Percentiles rank a stretch among this genome's conserved stretches.
phyloP scores from a whole-genome alignment of 306 rosid species.

The Begonia masoniana region DNA sequence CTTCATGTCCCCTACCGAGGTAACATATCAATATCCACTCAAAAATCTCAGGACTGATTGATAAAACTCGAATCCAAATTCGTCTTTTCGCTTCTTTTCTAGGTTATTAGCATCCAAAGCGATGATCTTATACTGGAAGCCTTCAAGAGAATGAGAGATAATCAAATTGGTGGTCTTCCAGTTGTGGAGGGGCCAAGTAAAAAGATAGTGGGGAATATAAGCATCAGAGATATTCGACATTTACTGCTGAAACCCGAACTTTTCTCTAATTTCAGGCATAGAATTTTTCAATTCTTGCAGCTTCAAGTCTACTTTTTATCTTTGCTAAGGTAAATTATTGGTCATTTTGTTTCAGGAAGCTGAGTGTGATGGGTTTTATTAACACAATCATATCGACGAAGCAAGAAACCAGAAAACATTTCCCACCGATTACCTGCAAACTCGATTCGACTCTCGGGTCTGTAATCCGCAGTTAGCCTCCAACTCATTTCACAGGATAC shows the following conservation, averaged over 20 bases:
- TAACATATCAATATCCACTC: constrained; percentile 6
- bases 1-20: constrained; percentile 64
- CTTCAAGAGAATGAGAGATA: constrained; percentile 74
- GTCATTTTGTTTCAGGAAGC: constrained; percentile 41
- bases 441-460: constrained; percentile 38
- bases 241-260: constrained; percentile 63
- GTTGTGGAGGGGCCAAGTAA: constrained; percentile 54
- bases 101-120: constrained; percentile 36
- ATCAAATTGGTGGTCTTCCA: constrained; percentile 77
- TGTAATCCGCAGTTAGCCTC: constrained; percentile 63
- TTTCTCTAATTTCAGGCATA: constrained; percentile 76
- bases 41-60: not conserved
- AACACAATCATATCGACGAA: constrained; percentile 15
- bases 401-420: constrained; percentile 18
- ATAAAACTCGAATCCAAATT: no score
- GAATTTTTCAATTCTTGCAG: not conserved
- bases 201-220: constrained; percentile 63
- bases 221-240: constrained; percentile 64
- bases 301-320: not conserved
- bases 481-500: constrained; percentile 69
- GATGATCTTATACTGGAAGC: constrained; percentile 73
- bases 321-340: not conserved
- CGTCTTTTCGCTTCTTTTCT: not conserved
- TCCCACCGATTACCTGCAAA: constrained; percentile 59
- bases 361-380: constrained; percentile 62